Evolutionary conservation across 192 early-diverging fungal species (phyloP).

Genomic region (Coemansia sp.): DNA sequence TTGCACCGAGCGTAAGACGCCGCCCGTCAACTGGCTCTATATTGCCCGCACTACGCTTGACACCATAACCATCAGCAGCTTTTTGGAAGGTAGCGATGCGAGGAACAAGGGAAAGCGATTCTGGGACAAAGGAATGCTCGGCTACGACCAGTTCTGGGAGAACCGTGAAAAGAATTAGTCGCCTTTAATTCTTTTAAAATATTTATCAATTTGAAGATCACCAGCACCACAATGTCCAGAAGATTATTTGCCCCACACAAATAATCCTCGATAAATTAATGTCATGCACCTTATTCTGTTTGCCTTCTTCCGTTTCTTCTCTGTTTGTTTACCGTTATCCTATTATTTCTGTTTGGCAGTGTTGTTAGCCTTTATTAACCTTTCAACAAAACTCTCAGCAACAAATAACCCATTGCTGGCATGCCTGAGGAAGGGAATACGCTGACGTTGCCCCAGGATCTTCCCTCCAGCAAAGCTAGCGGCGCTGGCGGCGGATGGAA

Average conservation of each 20-base stretch:
- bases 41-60: slow-evolving; percentile 27
- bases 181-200: too few species aligned
- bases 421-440: slow-evolving; percentile 28
- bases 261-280: too few species aligned
- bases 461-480: neutral
- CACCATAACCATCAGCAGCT: slow-evolving; percentile 7
- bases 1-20: slow-evolving; percentile 25
- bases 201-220: too few species aligned
- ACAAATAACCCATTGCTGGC: neutral
- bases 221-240: too few species aligned
- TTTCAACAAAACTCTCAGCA: neutral
- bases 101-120: neutral
- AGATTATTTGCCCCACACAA: too few species aligned
- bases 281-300: too few species aligned
- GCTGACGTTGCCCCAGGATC: slow-evolving; percentile 15
- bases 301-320: too few species aligned
- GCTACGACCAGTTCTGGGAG: slow-evolving; percentile 13
- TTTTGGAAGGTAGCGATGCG: neutral
- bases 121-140: slow-evolving; percentile 1
- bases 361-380: neutral
- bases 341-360: neutral
- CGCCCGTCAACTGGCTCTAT: slow-evolving; percentile 42
- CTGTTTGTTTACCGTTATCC: too few species aligned
- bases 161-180: neutral
- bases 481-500: slow-evolving; percentile 44